Percentiles rank a stretch among this genome's conserved stretches.
Evolutionary conservation across 192 early-diverging fungal species (phyloP).

Genomic region (Coemansia interrupta): DNA sequence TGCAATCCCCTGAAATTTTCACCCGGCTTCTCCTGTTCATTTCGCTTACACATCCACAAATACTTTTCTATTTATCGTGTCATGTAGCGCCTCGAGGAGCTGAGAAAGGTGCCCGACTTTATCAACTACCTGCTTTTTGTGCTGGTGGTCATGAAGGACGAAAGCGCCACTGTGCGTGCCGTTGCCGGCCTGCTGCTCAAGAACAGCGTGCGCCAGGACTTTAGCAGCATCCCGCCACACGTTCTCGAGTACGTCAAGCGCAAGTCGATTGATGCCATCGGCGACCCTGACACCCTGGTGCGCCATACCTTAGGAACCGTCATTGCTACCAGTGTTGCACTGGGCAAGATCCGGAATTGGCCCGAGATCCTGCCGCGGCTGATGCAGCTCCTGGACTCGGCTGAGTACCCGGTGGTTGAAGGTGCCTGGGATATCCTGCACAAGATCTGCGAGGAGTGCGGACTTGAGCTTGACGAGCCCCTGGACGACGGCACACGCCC

Average conservation of each 20-base stretch:
- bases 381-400: conserved; percentile 72
- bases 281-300: conserved; percentile 68
- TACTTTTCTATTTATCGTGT: conserved; percentile 4
- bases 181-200: conserved; percentile 84
- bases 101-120: conserved; percentile 81
- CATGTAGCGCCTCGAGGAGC: conserved; percentile 68
- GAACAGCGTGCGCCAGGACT: conserved; percentile 65
- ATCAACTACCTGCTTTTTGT: conserved; percentile 88
- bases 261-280: conserved; percentile 59
- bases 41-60: conserved; percentile 6
- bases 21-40: conserved; percentile 3
- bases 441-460: conserved; percentile 96
- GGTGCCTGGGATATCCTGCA: conserved; percentile 80
- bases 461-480: conserved; percentile 71
- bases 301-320: conserved; percentile 82
- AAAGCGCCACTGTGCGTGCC: conserved; percentile 64
- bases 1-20: background rate
- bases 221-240: conserved; percentile 51
- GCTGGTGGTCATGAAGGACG: conserved; percentile 68
- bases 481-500: conserved; percentile 68
- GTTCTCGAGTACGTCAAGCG: conserved; percentile 70
- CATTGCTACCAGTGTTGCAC: conserved; percentile 79
- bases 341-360: conserved; percentile 70
- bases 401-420: conserved; percentile 72
- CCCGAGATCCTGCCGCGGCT: conserved; percentile 78